Base-by-base conservation (phyloP, 208 protist species). In the Leishmania mexicana region DNA sequence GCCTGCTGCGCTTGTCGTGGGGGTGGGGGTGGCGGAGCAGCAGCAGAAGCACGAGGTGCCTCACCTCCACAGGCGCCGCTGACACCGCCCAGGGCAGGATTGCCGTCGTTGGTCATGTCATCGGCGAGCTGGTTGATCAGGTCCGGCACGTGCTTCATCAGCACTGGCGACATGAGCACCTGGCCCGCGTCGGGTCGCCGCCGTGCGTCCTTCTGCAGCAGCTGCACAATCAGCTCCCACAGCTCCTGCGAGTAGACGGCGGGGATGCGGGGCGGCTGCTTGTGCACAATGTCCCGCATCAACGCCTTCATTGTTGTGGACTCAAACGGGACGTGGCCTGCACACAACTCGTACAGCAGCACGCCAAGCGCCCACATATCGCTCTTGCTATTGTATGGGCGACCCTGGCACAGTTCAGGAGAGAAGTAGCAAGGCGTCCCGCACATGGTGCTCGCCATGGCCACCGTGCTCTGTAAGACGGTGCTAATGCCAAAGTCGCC, bases 371-470 rank as follows among this genome's bases (percentile, higher is more conserved):
- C 94, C 96, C 97, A 99, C 28, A 98, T 86, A 81, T 99, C 97
- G 64, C 92, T 94, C 83, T 98, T 98, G 81, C 94, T 95, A 87
- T 99, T 98, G 91, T 99, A 99, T 58, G 96, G 92, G 76, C 95
- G 89, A 53, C 95, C 96, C 67, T 93, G 71, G 83, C 96, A 99
- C 73, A 99, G 86, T 85, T 99, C 97, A 35, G 97, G 98, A 1
- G 93, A 98, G 81, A 99, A 96, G 87, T 99, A 99, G 85, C 98
- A 99, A 45, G 98, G 98, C 42, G 98, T 99, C 17, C 98, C 98
- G 51, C 98, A 98, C 88, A 98, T 94, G n/a, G 98, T 99, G 62
- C 92, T 91, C 31, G 96, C 95, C 94, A 98, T 96, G 0, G 90
- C 90, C 38, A 97, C 84, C 21, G 95, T 97, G 85, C 88, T 95